These are phyloP conservation scores for Platanthera guangdongensis DNA, from an alignment of 106 monocot species.

Conservation along the genomic window DNA sequence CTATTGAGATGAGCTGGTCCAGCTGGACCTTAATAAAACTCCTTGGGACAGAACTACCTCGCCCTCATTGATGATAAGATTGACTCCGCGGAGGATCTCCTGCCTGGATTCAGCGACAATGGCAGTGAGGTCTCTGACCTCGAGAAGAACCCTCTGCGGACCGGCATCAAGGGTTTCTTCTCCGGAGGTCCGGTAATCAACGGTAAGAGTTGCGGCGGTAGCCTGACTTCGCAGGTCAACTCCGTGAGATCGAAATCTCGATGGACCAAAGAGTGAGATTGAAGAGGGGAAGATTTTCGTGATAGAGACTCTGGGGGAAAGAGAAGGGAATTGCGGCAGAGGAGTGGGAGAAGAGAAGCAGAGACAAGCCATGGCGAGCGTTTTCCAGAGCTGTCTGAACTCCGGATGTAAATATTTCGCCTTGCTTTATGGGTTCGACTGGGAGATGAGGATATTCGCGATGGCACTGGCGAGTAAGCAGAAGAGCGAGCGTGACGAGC, in stretches of 20 bases:
- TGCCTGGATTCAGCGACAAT: conserved; percentile 52
- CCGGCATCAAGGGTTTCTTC: conserved; percentile 5
- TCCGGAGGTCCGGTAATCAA: neutral
- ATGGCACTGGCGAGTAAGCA: too few species aligned
- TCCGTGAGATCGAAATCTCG: neutral
- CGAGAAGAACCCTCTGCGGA: conserved; percentile 39
- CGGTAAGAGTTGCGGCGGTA: neutral
- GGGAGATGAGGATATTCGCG: too few species aligned
- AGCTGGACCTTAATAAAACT: neutral
- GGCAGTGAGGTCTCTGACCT: conserved; percentile 66
- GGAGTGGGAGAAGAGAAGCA: conserved; percentile 4
- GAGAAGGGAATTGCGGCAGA: neutral
- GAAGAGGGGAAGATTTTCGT: neutral
- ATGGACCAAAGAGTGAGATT: neutral
- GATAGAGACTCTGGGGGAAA: neutral
- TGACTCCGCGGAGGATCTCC: conserved; percentile 71
- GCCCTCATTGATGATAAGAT: conserved; percentile 73
- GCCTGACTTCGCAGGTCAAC: neutral
- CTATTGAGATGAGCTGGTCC: neutral
- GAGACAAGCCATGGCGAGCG: neutral
- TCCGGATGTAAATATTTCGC: too few species aligned
- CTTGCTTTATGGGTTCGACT: too few species aligned
- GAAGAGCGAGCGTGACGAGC: too few species aligned
- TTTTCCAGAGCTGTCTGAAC: too few species aligned
- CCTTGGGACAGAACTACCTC: conserved; percentile 38